Evolutionary conservation across 2,329 filamentous ascomycete genomes (phyloP).

Genomic region (Fusarium gaditjirri): DNA sequence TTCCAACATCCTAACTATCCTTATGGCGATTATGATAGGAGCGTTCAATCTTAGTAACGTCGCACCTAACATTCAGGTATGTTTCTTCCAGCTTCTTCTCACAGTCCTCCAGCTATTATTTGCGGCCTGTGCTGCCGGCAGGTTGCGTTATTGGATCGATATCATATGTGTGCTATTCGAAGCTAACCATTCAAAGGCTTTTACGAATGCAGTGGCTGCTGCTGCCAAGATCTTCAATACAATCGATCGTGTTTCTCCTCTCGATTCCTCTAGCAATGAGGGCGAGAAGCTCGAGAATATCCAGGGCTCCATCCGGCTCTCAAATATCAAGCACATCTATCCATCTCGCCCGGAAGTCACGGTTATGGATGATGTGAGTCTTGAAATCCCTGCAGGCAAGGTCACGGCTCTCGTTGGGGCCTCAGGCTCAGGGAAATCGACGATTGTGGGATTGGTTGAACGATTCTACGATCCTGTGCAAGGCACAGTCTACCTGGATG

Average conservation of each 20-base stretch:
- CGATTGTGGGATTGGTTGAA: conserved; percentile 91
- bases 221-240: conserved; percentile 93
- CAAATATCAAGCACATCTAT: conserved; percentile 90
- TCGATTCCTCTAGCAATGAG: conserved; percentile 76
- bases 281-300: conserved; percentile 80
- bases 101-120: neutral
- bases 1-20: conserved; percentile 80
- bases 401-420: conserved; percentile 93
- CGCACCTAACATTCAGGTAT: conserved; percentile 77
- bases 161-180: too few relatives aligned
- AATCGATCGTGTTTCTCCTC: conserved; percentile 86
- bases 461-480: conserved; percentile 92
- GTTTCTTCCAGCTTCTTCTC: neutral
- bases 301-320: conserved; percentile 81
- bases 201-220: conserved; percentile 83
- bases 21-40: conserved; percentile 92
- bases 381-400: conserved; percentile 87
- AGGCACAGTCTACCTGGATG: conserved; percentile 83
- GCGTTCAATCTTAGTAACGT: conserved; percentile 92
- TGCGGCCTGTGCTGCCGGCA: neutral
- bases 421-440: conserved; percentile 94
- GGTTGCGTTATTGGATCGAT: neutral
- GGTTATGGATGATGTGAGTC: conserved; percentile 85
- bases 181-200: conserved; percentile 60
- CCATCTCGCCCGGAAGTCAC: conserved; percentile 90